A percentile compares a stretch with the other conserved stretches of the same genome.
phyloP scores from a whole-genome alignment of 108 stramenopile species.

The Aureococcus anophagefferens region DNA sequence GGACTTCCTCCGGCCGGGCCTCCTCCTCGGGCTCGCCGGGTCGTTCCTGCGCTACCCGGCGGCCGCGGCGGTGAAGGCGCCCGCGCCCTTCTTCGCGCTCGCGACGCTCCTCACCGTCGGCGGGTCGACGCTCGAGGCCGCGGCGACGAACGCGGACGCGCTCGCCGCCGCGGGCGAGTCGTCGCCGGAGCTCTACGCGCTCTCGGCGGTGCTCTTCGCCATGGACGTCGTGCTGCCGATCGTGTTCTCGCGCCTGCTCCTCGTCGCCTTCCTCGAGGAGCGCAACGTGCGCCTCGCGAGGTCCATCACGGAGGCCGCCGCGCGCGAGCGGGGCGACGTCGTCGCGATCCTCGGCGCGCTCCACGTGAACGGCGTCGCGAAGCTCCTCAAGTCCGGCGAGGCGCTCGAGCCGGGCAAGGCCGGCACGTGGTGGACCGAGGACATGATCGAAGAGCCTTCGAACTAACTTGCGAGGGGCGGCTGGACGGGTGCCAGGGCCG shows the following conservation, averaged over 20 bases:
- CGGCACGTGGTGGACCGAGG: constrained; percentile 9
- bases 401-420: background rate
- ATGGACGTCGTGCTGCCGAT: constrained; percentile 2
- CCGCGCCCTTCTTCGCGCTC: background rate
- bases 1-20: constrained; percentile 1
- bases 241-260: background rate
- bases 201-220: background rate
- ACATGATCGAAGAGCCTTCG: constrained; percentile 8
- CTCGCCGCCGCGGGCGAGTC: background rate
- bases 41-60: background rate
- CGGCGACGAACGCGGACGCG: background rate
- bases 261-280: constrained; percentile 6
- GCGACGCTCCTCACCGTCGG: background rate
- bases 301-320: constrained; percentile 5
- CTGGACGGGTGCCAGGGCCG: no score
- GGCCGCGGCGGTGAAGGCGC: background rate
- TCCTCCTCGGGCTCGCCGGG: background rate
- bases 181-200: background rate
- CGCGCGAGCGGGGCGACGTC: background rate
- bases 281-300: constrained; percentile 7
- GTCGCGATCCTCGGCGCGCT: constrained; percentile 4
- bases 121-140: background rate
- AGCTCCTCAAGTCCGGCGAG: background rate
- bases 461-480: no score
- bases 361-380: constrained; percentile 11